A percentile compares a stretch with the other conserved stretches of the same genome.
Evolutionary conservation across 257 asterid genomes (phyloP).

Genomic region (Hygrophila difformis): DNA sequence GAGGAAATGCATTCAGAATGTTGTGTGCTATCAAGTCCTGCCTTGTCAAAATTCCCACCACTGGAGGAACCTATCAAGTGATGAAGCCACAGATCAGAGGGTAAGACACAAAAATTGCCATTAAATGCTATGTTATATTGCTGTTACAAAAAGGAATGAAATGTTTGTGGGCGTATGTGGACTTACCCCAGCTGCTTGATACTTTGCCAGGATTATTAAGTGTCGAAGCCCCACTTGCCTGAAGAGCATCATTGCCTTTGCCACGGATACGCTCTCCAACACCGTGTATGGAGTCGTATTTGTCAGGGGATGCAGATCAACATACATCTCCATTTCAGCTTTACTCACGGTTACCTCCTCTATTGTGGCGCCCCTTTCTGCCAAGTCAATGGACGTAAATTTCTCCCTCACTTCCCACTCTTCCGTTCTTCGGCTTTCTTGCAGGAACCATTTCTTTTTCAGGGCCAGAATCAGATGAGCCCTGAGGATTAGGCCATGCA

Average conservation of each 20-base stretch:
- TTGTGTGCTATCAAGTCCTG: constrained; percentile 87
- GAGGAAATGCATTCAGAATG: constrained; percentile 67
- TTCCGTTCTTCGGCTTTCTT: constrained; percentile 54
- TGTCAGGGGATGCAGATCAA: constrained; percentile 70
- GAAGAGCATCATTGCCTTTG: constrained; percentile 83
- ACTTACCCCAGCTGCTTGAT: constrained; percentile 71
- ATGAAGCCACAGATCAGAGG: too few relatives aligned
- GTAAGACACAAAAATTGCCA: neutral
- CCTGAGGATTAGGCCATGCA: constrained; percentile 68
- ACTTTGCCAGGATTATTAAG: constrained; percentile 69
- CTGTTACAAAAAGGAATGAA: neutral
- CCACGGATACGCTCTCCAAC: constrained; percentile 71
- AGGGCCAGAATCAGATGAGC: constrained; percentile 64
- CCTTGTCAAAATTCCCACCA: constrained; percentile 84
- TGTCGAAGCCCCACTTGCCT: constrained; percentile 83
- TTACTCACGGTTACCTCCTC: constrained; percentile 52
- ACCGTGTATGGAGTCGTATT: constrained; percentile 71
- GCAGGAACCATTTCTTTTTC: constrained; percentile 76
- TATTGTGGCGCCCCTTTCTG: constrained; percentile 58
- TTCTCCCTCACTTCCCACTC: constrained; percentile 77
- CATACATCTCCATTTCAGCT: constrained; percentile 76
- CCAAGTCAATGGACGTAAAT: constrained; percentile 61
- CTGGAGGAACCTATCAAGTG: constrained; percentile 80
- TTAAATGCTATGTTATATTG: too few relatives aligned
- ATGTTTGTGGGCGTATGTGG: neutral